Conservation (phyloP, 345 rosid species). For the Arabidopsis arenosa region DNA sequence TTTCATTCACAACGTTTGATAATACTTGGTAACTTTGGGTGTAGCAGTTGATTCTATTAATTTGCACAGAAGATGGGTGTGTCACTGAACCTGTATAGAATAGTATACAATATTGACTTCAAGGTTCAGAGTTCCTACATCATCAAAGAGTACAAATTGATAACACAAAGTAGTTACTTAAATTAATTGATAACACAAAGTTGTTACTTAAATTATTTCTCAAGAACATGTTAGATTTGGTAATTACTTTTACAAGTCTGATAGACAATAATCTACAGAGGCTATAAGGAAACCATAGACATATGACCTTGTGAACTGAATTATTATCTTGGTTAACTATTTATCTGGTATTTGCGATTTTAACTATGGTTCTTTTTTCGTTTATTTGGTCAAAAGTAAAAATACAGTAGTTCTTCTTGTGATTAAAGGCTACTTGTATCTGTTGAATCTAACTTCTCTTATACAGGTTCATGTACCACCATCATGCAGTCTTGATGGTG, state of each 20-base stretch:
- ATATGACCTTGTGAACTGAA: slow-evolving; percentile 1
- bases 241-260: slow-evolving; percentile 8
- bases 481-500: slow-evolving; percentile 93
- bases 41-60: neutral
- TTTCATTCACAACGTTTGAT: neutral
- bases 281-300: slow-evolving; percentile 14
- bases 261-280: slow-evolving; percentile 1
- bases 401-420: slow-evolving; percentile 8
- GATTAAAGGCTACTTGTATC: slow-evolving; percentile 31
- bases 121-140: slow-evolving; percentile 24
- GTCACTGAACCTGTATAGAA: slow-evolving; percentile 14
- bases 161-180: neutral
- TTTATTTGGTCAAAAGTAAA: neutral
- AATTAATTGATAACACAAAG: neutral
- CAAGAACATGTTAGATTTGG: slow-evolving; percentile 31
- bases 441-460: slow-evolving; percentile 31
- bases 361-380: neutral
- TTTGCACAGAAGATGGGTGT: slow-evolving; percentile 29
- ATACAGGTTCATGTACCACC: slow-evolving; percentile 94
- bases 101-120: slow-evolving; percentile 11
- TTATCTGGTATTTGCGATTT: slow-evolving; percentile 20
- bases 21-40: neutral
- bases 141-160: slow-evolving; percentile 13
- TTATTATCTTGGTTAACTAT: slow-evolving; percentile 9
- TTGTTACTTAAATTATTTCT: slow-evolving; percentile 13